Evolutionary conservation across 495 filamentous ascomycete species (phyloP).

Genomic region (Rhypophila decipiens): DNA sequence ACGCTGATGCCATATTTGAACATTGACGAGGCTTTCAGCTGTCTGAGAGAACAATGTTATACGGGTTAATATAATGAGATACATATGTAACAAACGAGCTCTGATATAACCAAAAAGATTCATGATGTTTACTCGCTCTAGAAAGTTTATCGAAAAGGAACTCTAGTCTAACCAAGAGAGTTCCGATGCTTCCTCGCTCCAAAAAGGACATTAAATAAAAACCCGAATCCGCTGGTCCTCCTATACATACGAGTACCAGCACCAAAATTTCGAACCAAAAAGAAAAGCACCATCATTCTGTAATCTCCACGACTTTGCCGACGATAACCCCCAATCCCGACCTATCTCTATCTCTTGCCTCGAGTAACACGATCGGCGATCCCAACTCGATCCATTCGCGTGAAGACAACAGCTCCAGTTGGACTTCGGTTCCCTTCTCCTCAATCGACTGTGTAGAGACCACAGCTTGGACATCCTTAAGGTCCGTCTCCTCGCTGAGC

Average conservation of each 20-base stretch:
- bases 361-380: conserved; percentile 65
- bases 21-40: too few species aligned
- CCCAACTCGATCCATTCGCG: conserved; percentile 84
- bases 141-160: too few species aligned
- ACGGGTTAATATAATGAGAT: too few species aligned
- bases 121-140: too few species aligned
- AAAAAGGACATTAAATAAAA: too few species aligned
- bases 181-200: too few species aligned
- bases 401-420: conserved; percentile 66
- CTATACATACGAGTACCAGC: conserved; percentile 3
- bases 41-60: too few species aligned
- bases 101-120: too few species aligned
- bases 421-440: conserved; percentile 52
- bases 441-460: conserved; percentile 14
- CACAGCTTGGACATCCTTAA: conserved; percentile 20
- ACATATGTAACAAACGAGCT: too few species aligned
- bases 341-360: conserved; percentile 50
- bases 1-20: too few species aligned
- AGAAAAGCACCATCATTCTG: conserved; percentile 28
- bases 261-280: not conserved
- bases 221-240: not conserved
- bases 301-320: conserved; percentile 53
- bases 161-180: too few species aligned
- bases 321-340: conserved; percentile 63
- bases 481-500: conserved; percentile 52